Evolutionary conservation across 129 eudicot genomes (phyloP), one percentile per base, ranked within the genome.

Genomic region (Lactuca sativa): DNA sequence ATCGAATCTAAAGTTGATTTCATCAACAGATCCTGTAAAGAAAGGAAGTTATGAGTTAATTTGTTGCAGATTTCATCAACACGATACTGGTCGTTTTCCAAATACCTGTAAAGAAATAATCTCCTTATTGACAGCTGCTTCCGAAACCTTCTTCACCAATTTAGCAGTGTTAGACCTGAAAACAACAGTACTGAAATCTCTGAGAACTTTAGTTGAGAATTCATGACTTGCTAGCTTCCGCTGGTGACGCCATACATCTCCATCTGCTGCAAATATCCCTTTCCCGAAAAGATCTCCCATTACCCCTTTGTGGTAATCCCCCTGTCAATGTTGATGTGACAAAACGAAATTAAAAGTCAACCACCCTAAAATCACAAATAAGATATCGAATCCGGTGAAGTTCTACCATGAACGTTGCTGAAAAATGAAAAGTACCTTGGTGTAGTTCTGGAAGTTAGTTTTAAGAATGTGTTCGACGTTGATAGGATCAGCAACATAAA

Each of bases 261-360:
- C 96, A 65, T 89, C 96, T 7, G 84, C 90, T 5, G 90, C 85
- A 33, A 89, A 89, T 13, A 86, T 89, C 61, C 96, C 96, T 34
- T 86, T 79, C 4, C 96, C 93, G 32, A 89, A 76, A 56, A 86
- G 85, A 70, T 80, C 96, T 31, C 77, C 32, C 73, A 86, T 67
- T 21, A 77, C 75, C 62, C 75, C 78, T 55, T 58, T 64, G 70
- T 86, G 60, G 64, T 71, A 67, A 15, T 40, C 51, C 4, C 93
- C 86, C 92, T 80, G 82, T 33, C 17, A 49, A 62, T 10, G 43
- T 62, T 36, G 38, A 4, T 36, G 6, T 6, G 38, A 25, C 30
- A 1, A 25, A 25, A 25, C 30, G 30, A 25, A 25, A 25, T 25
- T 25, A 25, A 25, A 25, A 25, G 30, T 25, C 30, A 25, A 25